These are phyloP conservation scores for Fusarium globosum DNA, from an alignment of 2,329 filamentous ascomycete species.

Conservation along the genomic window DNA sequence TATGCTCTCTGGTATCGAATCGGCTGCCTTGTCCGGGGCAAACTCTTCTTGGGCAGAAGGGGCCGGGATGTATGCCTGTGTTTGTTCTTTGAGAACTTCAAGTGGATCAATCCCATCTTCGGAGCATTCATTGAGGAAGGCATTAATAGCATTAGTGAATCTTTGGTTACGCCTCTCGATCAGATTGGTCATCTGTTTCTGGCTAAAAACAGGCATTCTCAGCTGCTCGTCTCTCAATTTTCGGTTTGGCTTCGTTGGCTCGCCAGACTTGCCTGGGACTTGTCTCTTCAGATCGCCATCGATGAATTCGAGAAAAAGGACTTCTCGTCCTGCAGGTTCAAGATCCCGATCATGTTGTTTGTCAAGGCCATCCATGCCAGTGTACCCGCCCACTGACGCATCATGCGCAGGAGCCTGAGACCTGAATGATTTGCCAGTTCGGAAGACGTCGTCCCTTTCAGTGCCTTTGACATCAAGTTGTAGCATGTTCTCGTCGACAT, in stretches of 20 bases:
- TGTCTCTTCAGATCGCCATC: slow-evolving; percentile 91
- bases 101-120: slow-evolving; percentile 75
- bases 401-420: slow-evolving; percentile 64
- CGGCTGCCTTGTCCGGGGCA: slow-evolving; percentile 48
- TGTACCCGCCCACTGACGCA: slow-evolving; percentile 66
- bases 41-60: slow-evolving; percentile 58
- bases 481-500: slow-evolving; percentile 85
- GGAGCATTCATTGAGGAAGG: slow-evolving; percentile 79
- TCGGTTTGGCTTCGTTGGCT: slow-evolving; percentile 73
- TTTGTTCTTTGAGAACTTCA: slow-evolving; percentile 68
- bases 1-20: slow-evolving; percentile 74
- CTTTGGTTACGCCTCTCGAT: slow-evolving; percentile 92
- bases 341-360: slow-evolving; percentile 30
- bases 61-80: slow-evolving; percentile 70
- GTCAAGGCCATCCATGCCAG: slow-evolving; percentile 59
- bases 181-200: slow-evolving; percentile 88
- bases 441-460: slow-evolving; percentile 72
- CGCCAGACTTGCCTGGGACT: slow-evolving; percentile 75
- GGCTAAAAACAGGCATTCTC: slow-evolving; percentile 92
- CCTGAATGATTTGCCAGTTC: slow-evolving; percentile 58
- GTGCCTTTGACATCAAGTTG: slow-evolving; percentile 81
- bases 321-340: slow-evolving; percentile 64
- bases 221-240: slow-evolving; percentile 81
- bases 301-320: slow-evolving; percentile 90
- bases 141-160: slow-evolving; percentile 80